Evolutionary conservation across 1,284 basidiomycete species (phyloP).

Genomic region (Boletus semigastroideus): DNA sequence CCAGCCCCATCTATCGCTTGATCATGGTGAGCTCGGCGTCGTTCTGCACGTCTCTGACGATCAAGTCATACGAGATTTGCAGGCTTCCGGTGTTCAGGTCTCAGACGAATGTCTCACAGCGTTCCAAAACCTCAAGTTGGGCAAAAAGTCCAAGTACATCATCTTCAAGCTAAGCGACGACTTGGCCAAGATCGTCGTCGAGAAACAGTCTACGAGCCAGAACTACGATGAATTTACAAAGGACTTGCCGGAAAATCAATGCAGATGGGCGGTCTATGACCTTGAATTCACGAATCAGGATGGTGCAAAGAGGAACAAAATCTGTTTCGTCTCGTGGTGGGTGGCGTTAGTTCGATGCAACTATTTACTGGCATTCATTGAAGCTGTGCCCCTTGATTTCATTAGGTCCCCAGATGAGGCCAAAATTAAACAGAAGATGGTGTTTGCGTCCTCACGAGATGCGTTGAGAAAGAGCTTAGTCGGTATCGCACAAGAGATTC

Average conservation of each 20-base stretch:
- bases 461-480: conserved; percentile 73
- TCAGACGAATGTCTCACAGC: conserved; percentile 56
- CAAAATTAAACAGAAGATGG: conserved; percentile 93
- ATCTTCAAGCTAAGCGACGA: conserved; percentile 72
- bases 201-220: conserved; percentile 48
- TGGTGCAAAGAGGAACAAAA: conserved; percentile 83
- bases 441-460: conserved; percentile 91
- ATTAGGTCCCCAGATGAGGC: conserved; percentile 86
- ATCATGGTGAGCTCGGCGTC: conserved; percentile 21
- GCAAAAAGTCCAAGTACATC: conserved; percentile 87
- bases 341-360: conserved; percentile 25
- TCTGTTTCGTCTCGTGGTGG: conserved; percentile 84
- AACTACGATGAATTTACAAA: conserved; percentile 79
- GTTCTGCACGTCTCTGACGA: not conserved
- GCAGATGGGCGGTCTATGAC: conserved; percentile 93
- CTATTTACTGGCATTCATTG: not conserved
- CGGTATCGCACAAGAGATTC: conserved; percentile 79
- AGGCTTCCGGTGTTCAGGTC: conserved; percentile 81
- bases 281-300: conserved; percentile 77
- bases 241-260: conserved; percentile 76
- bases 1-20: conserved; percentile 23
- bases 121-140: conserved; percentile 81
- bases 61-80: not conserved
- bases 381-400: not conserved
- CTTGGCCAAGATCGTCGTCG: conserved; percentile 75